These are phyloP conservation scores for Euphorbia tirucalli DNA, from an alignment of 345 rosid genomes.

Conservation along the genomic window DNA sequence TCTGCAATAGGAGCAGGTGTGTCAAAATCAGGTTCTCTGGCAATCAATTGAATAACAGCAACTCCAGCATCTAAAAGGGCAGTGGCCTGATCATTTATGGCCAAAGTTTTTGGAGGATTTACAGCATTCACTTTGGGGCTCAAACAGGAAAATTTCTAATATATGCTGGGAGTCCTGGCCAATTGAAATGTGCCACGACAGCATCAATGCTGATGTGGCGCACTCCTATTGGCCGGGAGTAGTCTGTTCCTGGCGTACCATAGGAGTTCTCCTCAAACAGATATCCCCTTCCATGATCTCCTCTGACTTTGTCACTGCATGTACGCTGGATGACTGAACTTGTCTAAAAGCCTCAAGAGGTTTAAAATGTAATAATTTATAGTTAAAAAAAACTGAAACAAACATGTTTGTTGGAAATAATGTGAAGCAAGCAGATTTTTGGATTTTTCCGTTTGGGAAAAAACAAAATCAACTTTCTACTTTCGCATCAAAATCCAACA, in stretches of 20 bases:
- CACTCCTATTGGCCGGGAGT: no score
- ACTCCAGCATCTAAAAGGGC: constrained; percentile 87
- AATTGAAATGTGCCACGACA: no score
- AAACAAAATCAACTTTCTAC: no score
- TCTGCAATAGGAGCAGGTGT: constrained; percentile 74
- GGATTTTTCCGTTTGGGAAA: no score
- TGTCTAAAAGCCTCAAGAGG: constrained; percentile 29
- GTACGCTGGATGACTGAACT: constrained; percentile 26
- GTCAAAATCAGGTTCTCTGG: constrained; percentile 97
- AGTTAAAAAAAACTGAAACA: no score
- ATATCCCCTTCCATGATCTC: constrained; percentile 55
- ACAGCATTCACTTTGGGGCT: constrained; percentile 76
- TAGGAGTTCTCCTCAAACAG: no score
- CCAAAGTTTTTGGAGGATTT: constrained; percentile 91
- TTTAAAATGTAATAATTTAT: constrained; percentile 21
- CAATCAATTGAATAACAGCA: constrained; percentile 84
- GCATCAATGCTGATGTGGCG: no score
- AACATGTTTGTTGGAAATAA: no score
- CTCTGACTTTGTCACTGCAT: constrained; percentile 48
- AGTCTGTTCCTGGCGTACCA: no score
- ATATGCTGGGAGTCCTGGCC: no score
- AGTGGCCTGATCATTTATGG: constrained; percentile 81
- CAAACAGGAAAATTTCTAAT: no score
- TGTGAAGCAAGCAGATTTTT: background rate
- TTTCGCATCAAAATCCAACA: no score